A percentile compares a stretch with the other conserved stretches of the same genome.
Conservation (phyloP, 192 early-diverging fungal species). For the Coemansia sp. region DNA sequence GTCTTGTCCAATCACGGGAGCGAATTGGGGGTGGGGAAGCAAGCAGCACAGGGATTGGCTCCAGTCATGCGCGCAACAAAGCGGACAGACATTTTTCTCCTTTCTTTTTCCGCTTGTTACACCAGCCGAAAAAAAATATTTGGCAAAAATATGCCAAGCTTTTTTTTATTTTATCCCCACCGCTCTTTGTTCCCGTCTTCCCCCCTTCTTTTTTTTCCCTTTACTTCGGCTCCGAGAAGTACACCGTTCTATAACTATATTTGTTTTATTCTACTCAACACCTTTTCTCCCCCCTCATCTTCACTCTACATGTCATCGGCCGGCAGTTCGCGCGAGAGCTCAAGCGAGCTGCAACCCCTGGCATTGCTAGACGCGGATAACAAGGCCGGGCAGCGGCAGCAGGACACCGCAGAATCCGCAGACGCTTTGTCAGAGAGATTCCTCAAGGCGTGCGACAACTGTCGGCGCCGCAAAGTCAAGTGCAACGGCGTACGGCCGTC, state of each 20-base stretch:
- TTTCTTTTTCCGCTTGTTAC: too few species aligned
- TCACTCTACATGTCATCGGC: constrained; percentile 4
- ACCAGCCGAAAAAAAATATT: too few species aligned
- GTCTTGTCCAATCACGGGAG: not conserved
- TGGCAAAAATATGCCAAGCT: too few species aligned
- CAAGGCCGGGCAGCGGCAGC: constrained; percentile 4
- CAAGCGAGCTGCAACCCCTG: constrained; percentile 7
- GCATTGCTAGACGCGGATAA: not conserved
- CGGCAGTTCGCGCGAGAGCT: constrained; percentile 30
- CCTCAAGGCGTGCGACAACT: constrained; percentile 54
- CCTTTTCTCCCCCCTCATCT: not conserved
- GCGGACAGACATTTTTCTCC: not conserved
- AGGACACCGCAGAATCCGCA: not conserved
- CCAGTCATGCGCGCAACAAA: not conserved
- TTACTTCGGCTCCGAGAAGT: constrained; percentile 16
- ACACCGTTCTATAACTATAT: constrained; percentile 9
- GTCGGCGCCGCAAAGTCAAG: constrained; percentile 53
- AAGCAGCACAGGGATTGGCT: not conserved
- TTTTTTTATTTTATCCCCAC: not conserved
- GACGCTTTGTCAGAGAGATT: constrained; percentile 16
- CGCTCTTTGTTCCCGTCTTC: not conserved
- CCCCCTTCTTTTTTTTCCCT: not conserved
- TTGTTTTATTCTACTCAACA: not conserved
- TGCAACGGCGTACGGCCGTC: constrained; percentile 49
- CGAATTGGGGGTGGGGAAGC: not conserved